Conservation (phyloP, 805 yeast species). For the Candida ficus region DNA sequence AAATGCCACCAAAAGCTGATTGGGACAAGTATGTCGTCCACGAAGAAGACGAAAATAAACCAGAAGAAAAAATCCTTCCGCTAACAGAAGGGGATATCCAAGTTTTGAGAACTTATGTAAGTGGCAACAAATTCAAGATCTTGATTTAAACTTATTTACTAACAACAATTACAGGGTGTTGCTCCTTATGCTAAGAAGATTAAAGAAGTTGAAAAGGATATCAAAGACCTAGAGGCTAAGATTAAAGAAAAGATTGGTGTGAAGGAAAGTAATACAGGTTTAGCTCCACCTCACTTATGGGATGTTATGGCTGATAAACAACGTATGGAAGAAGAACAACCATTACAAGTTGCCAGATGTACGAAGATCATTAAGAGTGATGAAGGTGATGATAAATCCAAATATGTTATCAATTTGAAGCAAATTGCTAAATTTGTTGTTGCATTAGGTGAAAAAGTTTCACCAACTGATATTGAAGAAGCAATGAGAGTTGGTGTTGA, state of each 20-base stretch:
- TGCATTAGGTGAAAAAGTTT: slow-evolving; percentile 91
- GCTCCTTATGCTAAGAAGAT: slow-evolving; percentile 89
- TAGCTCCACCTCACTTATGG: slow-evolving; percentile 96
- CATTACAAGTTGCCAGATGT: slow-evolving; percentile 97
- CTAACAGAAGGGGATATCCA: slow-evolving; percentile 95
- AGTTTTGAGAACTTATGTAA: slow-evolving; percentile 81
- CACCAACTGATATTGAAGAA: slow-evolving; percentile 98
- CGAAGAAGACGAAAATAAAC: slow-evolving; percentile 52
- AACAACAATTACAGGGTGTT: slow-evolving; percentile 51
- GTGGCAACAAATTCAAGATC: slow-evolving; percentile 16
- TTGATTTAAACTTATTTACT: slow-evolving; percentile 5
- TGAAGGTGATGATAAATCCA: slow-evolving; percentile 72
- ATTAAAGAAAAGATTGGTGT: slow-evolving; percentile 94
- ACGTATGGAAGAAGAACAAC: slow-evolving; percentile 89
- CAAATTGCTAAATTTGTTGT: slow-evolving; percentile 98
- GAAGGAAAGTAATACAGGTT: slow-evolving; percentile 96
- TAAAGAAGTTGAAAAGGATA: slow-evolving; percentile 80
- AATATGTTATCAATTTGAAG: slow-evolving; percentile 93
- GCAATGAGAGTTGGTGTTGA: slow-evolving; percentile 99
- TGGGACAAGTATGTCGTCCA: slow-evolving; percentile 98
- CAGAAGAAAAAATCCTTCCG: slow-evolving; percentile 76
- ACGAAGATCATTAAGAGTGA: slow-evolving; percentile 82
- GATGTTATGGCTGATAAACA: slow-evolving; percentile 95
- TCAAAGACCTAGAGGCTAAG: slow-evolving; percentile 75
- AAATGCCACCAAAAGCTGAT: slow-evolving; percentile 94